These are phyloP conservation scores for Mycena vitilis DNA, from an alignment of 768 basidiomycete species.

Conservation along the genomic window DNA sequence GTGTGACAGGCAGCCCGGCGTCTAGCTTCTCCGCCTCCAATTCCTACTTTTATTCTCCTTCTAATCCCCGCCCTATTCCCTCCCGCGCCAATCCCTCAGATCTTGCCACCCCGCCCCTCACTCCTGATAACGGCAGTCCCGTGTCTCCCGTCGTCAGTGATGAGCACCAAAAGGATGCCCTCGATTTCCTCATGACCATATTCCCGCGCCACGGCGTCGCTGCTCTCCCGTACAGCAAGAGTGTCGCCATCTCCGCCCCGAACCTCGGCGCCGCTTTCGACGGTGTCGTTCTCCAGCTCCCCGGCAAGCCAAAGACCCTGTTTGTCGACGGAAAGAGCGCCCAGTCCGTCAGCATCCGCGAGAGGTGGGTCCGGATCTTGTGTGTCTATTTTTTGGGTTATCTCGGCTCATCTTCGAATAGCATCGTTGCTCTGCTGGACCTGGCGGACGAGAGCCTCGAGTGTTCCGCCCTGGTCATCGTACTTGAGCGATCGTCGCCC, in stretches of 20 bases:
- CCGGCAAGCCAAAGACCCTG: slow-evolving; percentile 77
- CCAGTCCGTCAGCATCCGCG: slow-evolving; percentile 80
- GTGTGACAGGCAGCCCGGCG: slow-evolving; percentile 95
- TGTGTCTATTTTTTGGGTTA: background rate
- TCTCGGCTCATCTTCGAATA: slow-evolving; percentile 44
- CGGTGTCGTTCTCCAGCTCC: slow-evolving; percentile 81
- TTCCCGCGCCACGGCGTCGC: slow-evolving; percentile 80
- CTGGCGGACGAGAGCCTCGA: slow-evolving; percentile 86
- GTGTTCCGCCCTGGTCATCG: slow-evolving; percentile 84
- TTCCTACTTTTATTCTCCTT: slow-evolving; percentile 36
- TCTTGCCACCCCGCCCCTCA: slow-evolving; percentile 75
- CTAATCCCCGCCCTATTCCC: slow-evolving; percentile 43
- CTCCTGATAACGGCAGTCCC: slow-evolving; percentile 75
- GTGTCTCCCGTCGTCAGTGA: slow-evolving; percentile 52
- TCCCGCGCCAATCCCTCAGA: slow-evolving; percentile 54
- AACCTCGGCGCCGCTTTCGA: slow-evolving; percentile 78
- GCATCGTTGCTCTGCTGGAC: slow-evolving; percentile 88
- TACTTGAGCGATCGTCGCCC: slow-evolving; percentile 77
- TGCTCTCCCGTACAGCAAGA: slow-evolving; percentile 78
- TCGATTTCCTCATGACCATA: slow-evolving; percentile 82
- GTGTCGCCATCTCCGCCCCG: slow-evolving; percentile 78
- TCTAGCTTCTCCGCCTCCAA: slow-evolving; percentile 52
- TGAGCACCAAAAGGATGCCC: slow-evolving; percentile 69
- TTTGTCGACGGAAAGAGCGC: slow-evolving; percentile 90
- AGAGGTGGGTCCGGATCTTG: slow-evolving; percentile 66